Evolutionary conservation across 2,329 filamentous ascomycete species (phyloP).

Genomic region (Colletotrichum tropicale): DNA sequence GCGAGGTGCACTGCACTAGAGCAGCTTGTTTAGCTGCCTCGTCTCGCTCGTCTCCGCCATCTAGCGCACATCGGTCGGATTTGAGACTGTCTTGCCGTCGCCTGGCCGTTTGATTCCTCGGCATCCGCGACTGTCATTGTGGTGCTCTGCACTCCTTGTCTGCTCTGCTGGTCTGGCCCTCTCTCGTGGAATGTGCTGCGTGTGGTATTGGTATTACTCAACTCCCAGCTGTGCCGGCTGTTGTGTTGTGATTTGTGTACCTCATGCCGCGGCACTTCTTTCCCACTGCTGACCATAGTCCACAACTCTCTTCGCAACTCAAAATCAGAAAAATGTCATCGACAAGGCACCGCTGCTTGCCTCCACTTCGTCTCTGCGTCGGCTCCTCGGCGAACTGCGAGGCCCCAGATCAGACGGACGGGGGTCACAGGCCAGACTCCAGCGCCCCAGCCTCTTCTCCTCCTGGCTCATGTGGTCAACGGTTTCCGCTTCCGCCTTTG

Average conservation of each 20-base stretch:
- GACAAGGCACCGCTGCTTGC: background rate
- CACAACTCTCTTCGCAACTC: background rate
- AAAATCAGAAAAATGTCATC: background rate
- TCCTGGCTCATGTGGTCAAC: background rate
- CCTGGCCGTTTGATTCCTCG: background rate
- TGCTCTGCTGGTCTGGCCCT: background rate
- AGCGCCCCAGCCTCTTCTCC: background rate
- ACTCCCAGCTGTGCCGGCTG: background rate
- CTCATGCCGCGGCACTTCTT: background rate
- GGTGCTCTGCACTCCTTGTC: background rate
- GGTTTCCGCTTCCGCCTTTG: background rate
- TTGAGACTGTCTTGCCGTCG: background rate
- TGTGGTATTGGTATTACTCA: background rate
- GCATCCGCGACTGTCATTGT: background rate
- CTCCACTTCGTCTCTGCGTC: slow-evolving; percentile 10
- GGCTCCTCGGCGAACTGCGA: slow-evolving; percentile 19
- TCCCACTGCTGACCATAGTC: background rate
- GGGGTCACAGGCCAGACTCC: background rate
- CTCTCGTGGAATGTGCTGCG: background rate
- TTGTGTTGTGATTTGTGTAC: background rate
- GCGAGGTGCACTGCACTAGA: background rate
- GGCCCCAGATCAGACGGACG: slow-evolving; percentile 10
- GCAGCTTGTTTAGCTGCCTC: background rate
- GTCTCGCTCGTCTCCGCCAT: background rate
- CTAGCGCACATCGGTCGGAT: background rate